Percentiles rank a stretch among this genome's conserved stretches.
Conservation (phyloP, 2,329 filamentous ascomycete species). For the Fusarium sp. region DNA sequence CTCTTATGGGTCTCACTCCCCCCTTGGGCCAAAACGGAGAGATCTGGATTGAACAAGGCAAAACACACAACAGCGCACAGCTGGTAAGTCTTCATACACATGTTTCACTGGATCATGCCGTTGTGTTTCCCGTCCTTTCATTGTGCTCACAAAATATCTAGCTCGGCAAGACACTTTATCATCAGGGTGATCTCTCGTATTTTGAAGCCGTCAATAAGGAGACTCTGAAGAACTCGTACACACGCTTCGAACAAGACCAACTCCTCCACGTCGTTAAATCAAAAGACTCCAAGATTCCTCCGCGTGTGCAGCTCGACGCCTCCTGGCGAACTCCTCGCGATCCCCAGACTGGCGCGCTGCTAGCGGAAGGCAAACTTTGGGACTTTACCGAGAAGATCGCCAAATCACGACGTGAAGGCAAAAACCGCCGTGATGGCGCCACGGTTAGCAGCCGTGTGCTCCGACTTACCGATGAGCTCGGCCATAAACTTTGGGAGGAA, state of each 20-base stretch:
- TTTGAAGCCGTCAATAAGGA: constrained; percentile 99
- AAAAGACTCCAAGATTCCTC: constrained; percentile 70
- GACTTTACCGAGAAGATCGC: constrained; percentile 91
- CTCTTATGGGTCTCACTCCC: constrained; percentile 85
- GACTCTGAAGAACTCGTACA: constrained; percentile 92
- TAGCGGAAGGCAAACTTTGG: constrained; percentile 84
- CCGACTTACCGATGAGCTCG: constrained; percentile 78
- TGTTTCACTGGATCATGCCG: not conserved
- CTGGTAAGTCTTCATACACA: constrained; percentile 62
- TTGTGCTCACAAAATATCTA: constrained; percentile 49
- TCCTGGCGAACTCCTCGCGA: constrained; percentile 81
- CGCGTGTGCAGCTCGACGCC: constrained; percentile 74
- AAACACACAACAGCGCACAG: constrained; percentile 84
- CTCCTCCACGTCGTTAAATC: constrained; percentile 81
- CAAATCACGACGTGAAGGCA: constrained; percentile 84
- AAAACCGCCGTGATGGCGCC: constrained; percentile 92
- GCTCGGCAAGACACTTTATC: constrained; percentile 95
- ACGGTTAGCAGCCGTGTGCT: constrained; percentile 88
- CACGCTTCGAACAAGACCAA: constrained; percentile 88
- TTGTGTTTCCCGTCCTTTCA: not conserved
- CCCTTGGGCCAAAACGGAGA: constrained; percentile 69
- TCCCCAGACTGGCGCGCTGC: constrained; percentile 66
- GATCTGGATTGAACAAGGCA: constrained; percentile 80
- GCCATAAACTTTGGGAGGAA: constrained; percentile 73
- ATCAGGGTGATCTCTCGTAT: constrained; percentile 96